A percentile compares a stretch with the other conserved stretches of the same genome.
These are phyloP conservation scores for Phytopythium kandeliae DNA, from an alignment of 352 stramenopile genomes.

Conservation along the genomic window DNA sequence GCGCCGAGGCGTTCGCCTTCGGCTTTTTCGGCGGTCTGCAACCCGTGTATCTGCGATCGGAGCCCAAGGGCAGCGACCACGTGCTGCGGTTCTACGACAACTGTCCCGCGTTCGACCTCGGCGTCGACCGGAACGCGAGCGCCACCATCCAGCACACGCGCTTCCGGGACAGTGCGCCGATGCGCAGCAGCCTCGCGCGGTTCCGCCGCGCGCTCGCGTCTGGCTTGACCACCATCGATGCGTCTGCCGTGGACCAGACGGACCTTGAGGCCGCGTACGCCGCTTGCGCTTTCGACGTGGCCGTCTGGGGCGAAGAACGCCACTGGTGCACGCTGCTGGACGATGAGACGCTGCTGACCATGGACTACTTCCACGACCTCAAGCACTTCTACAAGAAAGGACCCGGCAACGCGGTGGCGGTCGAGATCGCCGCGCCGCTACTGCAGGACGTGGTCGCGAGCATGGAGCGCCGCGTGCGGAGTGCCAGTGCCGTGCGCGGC, in stretches of 20 bases:
- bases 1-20: conserved; percentile 64
- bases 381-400: conserved; percentile 87
- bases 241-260: conserved; percentile 25
- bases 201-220: conserved; percentile 23
- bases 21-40: conserved; percentile 65
- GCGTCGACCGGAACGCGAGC: conserved; percentile 58
- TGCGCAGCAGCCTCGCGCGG: conserved; percentile 40
- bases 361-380: conserved; percentile 85
- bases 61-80: conserved; percentile 46
- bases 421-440: conserved; percentile 68
- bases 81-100: conserved; percentile 83
- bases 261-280: conserved; percentile 77
- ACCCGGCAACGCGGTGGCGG: conserved; percentile 61
- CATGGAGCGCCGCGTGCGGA: conserved; percentile 38
- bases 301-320: conserved; percentile 29
- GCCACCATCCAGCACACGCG: conserved; percentile 45
- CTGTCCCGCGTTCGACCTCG: conserved; percentile 50
- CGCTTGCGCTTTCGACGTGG: conserved; percentile 76
- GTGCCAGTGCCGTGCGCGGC: conserved; percentile 33
- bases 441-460: conserved; percentile 56
- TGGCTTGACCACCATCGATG: conserved; percentile 6
- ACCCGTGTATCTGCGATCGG: conserved; percentile 47
- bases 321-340: conserved; percentile 73
- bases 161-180: conserved; percentile 45
- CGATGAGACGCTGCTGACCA: conserved; percentile 54